Evolutionary conservation across 2,329 filamentous ascomycete species (phyloP), one percentile per base, ranked within the genome.

Genomic region (Calonectria hawksworthii): DNA sequence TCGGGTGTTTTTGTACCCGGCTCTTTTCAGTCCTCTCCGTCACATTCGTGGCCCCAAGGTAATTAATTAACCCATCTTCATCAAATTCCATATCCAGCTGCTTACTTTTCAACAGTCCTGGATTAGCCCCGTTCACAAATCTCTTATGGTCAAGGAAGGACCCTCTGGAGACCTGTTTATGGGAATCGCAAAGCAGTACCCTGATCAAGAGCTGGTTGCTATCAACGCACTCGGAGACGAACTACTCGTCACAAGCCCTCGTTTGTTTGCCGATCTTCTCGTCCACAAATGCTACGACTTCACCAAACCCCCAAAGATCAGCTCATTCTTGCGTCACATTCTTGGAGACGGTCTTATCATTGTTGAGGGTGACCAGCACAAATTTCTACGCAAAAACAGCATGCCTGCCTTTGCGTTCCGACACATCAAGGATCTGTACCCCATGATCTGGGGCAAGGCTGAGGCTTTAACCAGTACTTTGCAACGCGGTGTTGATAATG

Each of bases 361-460:
- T 6, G 91, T 93, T 0, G 94, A 95, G 82, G 94, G 93, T 2
- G 92, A 94, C 38, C 91, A 93, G 75, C 94, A 95, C 82, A 94
- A 93, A 84, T 89, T 92, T 78, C 87, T 92, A 79, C 88, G 93
- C n/a, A 94, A 93, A 82, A 91, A 92, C 65, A 88, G 93, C 13
- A 90, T 90, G 81, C 93, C 93, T 1, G 92, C 93, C 0, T 95
- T 95, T 80, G 87, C 89, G 54, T 94, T 92, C 78, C 89, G 93
- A 4, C 92, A 94, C 75, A 89, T 95, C 81, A 94, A 94, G 76
- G 88, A 94, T 52, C 83, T 95, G 1, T 94, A 94, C 74, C 92
- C 92, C 0, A 87, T 92, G 70, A 94, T 95, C 83, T 95, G 93
- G 93, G 80, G 83, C 0, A 95, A 94, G 72, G 82, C 82, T 0